These are phyloP conservation scores for Leccinum rimulosum DNA, from an alignment of 768 basidiomycete species.

Conservation along the genomic window DNA sequence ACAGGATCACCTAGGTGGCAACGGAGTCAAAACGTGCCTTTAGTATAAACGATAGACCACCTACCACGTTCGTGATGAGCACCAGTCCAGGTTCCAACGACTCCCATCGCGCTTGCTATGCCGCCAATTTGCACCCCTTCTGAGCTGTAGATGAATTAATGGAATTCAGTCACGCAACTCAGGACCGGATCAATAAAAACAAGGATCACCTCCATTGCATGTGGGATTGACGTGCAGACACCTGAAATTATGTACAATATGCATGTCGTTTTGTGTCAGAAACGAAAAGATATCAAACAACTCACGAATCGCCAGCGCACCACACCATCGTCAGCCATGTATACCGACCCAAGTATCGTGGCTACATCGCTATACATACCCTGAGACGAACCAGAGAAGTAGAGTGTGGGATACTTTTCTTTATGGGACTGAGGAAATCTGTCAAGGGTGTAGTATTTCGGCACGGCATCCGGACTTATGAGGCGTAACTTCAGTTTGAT, in stretches of 20 bases:
- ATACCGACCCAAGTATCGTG: slow-evolving; percentile 47
- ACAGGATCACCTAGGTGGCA: slow-evolving; percentile 56
- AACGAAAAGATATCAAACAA: slow-evolving; percentile 6
- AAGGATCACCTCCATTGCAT: slow-evolving; percentile 59
- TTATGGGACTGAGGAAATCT: slow-evolving; percentile 23
- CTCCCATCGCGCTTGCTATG: slow-evolving; percentile 61
- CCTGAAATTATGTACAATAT: slow-evolving; percentile 34
- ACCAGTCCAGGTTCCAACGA: slow-evolving; percentile 69
- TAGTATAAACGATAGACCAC: not conserved
- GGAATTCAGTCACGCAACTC: not conserved
- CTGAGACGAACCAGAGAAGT: slow-evolving; percentile 46
- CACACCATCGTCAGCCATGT: slow-evolving; percentile 43
- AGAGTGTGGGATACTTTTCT: slow-evolving; percentile 41
- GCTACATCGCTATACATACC: slow-evolving; percentile 44
- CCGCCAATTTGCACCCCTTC: slow-evolving; percentile 67
- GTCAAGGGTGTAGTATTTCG: slow-evolving; percentile 18
- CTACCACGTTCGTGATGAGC: slow-evolving; percentile 55
- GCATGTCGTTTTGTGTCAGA: slow-evolving; percentile 2
- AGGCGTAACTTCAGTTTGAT: slow-evolving; percentile 56
- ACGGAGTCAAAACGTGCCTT: not conserved
- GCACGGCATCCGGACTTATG: slow-evolving; percentile 31
- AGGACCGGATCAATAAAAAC: slow-evolving; percentile 1
- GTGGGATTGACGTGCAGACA: slow-evolving; percentile 49
- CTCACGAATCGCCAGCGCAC: slow-evolving; percentile 63
- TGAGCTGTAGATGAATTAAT: slow-evolving; percentile 40